phyloP scores from a whole-genome alignment of 2,329 filamentous ascomycete genomes.

The Aspergillus bombycis region DNA sequence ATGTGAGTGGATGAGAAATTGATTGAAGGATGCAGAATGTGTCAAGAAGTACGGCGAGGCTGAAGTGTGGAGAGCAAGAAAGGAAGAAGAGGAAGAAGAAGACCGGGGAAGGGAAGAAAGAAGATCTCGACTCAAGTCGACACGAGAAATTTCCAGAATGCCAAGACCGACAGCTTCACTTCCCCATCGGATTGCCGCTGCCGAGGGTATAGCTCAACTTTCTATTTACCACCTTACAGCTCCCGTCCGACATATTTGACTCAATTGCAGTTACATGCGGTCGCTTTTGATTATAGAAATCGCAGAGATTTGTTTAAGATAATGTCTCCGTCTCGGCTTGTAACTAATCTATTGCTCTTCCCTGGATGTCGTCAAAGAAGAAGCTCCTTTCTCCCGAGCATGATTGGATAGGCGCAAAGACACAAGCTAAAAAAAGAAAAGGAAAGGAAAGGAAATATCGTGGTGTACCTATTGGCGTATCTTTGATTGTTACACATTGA shows the following conservation, averaged over 20 bases:
- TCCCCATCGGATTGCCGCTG: slow-evolving; percentile 18
- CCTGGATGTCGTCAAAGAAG: background rate
- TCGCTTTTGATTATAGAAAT: background rate
- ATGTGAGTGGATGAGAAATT: slow-evolving; percentile 3
- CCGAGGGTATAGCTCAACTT: slow-evolving; percentile 32
- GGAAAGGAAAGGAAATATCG: no score
- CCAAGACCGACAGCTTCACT: slow-evolving; percentile 40
- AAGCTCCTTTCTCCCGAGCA: slow-evolving; percentile 18
- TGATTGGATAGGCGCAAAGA: background rate
- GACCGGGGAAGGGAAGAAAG: slow-evolving; percentile 31
- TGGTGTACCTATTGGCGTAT: background rate
- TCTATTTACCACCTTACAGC: background rate
- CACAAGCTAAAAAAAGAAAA: background rate
- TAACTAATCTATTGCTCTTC: background rate
- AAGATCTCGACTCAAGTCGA: slow-evolving; percentile 34
- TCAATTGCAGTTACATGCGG: background rate
- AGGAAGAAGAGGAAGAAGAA: slow-evolving; percentile 32
- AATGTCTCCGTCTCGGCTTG: background rate
- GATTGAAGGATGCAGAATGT: slow-evolving; percentile 5
- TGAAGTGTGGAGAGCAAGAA: slow-evolving; percentile 32
- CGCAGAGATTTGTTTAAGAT: no score
- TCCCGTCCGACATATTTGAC: background rate
- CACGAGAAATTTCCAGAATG: slow-evolving; percentile 51
- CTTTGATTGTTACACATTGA: slow-evolving; percentile 15
- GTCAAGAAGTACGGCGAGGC: slow-evolving; percentile 18